Evolutionary conservation across 306 rosid species (phyloP).

Genomic region (Cicer yamashitae): DNA sequence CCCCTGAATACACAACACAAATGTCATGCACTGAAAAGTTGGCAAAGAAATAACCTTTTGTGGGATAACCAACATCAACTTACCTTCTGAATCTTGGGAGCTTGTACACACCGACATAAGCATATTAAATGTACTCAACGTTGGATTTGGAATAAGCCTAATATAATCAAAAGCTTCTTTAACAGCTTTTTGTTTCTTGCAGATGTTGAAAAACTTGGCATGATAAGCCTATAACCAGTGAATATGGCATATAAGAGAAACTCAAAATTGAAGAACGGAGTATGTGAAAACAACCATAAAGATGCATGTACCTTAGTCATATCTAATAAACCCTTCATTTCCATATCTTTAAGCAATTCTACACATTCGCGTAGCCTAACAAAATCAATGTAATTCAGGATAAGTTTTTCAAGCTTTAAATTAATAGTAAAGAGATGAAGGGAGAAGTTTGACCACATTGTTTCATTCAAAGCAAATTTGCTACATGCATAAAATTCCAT

Average conservation of each 20-base stretch:
- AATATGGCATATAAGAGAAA: constrained; percentile 46
- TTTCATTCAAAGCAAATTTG: constrained; percentile 36
- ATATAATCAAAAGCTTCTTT: constrained; percentile 85
- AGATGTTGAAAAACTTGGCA: constrained; percentile 81
- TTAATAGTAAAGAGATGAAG: constrained; percentile 17
- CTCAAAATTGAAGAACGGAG: constrained; percentile 40
- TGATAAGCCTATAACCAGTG: constrained; percentile 80
- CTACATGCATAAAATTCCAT: constrained; percentile 34
- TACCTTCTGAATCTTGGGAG: constrained; percentile 81
- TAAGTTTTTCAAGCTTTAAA: constrained; percentile 49
- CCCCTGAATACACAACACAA: constrained; percentile 65
- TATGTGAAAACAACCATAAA: constrained; percentile 35
- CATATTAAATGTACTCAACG: constrained; percentile 91
- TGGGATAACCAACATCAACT: constrained; percentile 37
- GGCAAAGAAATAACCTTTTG: constrained; percentile 28
- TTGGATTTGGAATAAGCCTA: constrained; percentile 83
- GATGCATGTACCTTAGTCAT: constrained; percentile 79
- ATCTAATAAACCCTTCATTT: constrained; percentile 70
- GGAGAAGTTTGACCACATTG: constrained; percentile 27
- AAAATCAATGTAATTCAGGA: constrained; percentile 41
- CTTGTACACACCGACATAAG: constrained; percentile 91
- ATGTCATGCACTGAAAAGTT: constrained; percentile 47
- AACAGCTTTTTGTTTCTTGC: constrained; percentile 86
- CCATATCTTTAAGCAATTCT: constrained; percentile 81
- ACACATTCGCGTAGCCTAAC: constrained; percentile 73